Base-by-base conservation (phyloP, 805 yeast genomes). In the Cyberlindnera amylophila region DNA sequence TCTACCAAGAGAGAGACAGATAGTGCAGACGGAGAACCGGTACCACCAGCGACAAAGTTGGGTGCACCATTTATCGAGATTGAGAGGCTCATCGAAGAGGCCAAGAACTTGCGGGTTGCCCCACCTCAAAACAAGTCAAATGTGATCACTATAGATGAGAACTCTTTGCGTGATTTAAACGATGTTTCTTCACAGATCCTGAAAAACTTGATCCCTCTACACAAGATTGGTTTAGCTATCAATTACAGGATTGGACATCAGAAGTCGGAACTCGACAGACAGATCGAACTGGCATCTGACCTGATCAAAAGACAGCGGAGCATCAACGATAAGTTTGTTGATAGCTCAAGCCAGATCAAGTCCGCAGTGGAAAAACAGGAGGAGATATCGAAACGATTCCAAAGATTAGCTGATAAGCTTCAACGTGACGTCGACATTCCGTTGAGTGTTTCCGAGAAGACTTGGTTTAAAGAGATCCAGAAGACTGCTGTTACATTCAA, bases 381-480 rank as follows among this genome's bases (percentile, higher is more conserved):
- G 13, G 21, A 42, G 10, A 49, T 68, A 31, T 50, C 59, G 10
- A 49, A 57, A 4, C 67, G 75, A 34, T 54, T 62, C 34, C 52
- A 45, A 4, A 41, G 44, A 8, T 44, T 74, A 12, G 51, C 55
- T 8, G 51, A 57, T 4, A 59, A 47, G 10, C 38, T 72, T 4
- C 28, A 53, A 48, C 26, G 38, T 35, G 24, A 45, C 47, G 45
- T 39, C 32, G 59, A 64, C 6, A 39, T 58, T 13, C 64, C 70
- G 0, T 50, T 75, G 26, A 64, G 69, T 38, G 57, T 57, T 4
- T 55, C 65, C 10, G 82, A 77, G 52, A 58, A 60, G 39, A 57
- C 49, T 19, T 77, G 80, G 79, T 64, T 71, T 42, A 61, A 56
- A 26, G 78, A 73, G 50, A 58, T 76, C 8, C 63, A 59, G 34